phyloP scores from a whole-genome alignment of 2,329 filamentous ascomycete species.

The Cyphellophora europaea region DNA sequence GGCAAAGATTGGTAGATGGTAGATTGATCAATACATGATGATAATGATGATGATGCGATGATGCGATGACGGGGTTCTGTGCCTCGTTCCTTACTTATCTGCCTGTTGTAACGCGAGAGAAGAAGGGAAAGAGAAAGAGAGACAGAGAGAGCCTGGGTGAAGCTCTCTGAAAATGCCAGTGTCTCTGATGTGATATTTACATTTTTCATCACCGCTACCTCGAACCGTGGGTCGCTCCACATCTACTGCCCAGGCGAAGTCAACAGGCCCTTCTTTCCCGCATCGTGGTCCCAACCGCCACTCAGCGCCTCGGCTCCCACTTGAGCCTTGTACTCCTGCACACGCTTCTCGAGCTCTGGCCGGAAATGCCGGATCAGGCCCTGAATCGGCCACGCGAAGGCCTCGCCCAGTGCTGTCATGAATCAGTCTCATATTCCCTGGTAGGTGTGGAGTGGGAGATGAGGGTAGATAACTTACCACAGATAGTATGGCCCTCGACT shows the following conservation, averaged over 20 bases:
- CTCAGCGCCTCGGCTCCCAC: constrained; percentile 64
- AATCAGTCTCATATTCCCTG: not conserved
- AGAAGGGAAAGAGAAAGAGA: too few relatives aligned
- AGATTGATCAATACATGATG: too few relatives aligned
- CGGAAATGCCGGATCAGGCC: constrained; percentile 97
- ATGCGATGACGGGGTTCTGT: too few relatives aligned
- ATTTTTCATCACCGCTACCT: too few relatives aligned
- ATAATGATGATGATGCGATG: too few relatives aligned
- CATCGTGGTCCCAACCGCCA: constrained; percentile 76
- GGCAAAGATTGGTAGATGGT: too few relatives aligned
- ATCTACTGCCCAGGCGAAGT: constrained; percentile 89
- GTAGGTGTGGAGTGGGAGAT: constrained; percentile 5
- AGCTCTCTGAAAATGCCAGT: too few relatives aligned
- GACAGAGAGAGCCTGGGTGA: too few relatives aligned
- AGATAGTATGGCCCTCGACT: constrained; percentile 98
- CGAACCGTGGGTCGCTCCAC: too few relatives aligned
- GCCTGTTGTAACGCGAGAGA: too few relatives aligned
- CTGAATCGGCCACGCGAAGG: constrained; percentile 97
- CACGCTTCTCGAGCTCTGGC: constrained; percentile 85
- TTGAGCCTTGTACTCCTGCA: constrained; percentile 68
- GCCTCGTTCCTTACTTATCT: too few relatives aligned
- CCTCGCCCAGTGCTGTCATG: constrained; percentile 71
- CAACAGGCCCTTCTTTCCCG: constrained; percentile 68
- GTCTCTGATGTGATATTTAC: too few relatives aligned
- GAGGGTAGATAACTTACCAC: constrained; percentile 51